Base-by-base conservation (phyloP, 495 filamentous ascomycete genomes). In the Hapsidospora chrysogenum region DNA sequence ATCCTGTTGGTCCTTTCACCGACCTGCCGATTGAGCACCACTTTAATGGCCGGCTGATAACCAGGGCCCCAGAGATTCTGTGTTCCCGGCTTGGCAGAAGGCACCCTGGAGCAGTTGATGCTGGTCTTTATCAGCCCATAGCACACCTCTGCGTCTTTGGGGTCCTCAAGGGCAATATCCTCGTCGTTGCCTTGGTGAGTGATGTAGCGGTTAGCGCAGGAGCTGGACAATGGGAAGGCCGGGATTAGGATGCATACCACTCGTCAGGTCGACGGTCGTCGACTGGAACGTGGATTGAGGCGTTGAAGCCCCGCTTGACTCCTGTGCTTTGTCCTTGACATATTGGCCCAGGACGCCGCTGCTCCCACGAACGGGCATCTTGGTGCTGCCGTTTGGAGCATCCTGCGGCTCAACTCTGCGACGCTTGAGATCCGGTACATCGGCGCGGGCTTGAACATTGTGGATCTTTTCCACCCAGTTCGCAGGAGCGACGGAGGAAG, bases 51-150 rank as follows among this genome's bases (percentile, higher is more conserved):
- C 1, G 82, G 78, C 80, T 82, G 89, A 31, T 66, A 58, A 5
- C 19, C 46, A 30, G 53, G 40, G 19, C 57, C 57, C 30, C 72
- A 62, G n/a, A 54, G 42, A 10, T 62, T 53, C 32, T 70, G 61
- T n/a, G 62, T 54, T 11, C 61, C 58, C 2, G 74, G 74, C 40
- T 71, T 76, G 0, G 80, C 68, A 2, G 53, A 57, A 3, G 76
- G 86, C 2, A 92, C 68, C 10, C 56, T 47, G 41, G 74, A 63
- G 14, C 80, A 76, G 26, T 77, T 76, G 38, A 92, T 58, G 33
- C 56, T 75, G 3, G 76, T 63, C 25, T 83, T 72, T 14, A 95
- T 48, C 50, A 75, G 77, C 6, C 89, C 89, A 49, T 82, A 85
- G 56, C 89, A 95, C 17, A 95, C 79, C 45, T 83, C 74, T 45